These are phyloP conservation scores for Copromyces sp. DNA, from an alignment of 495 filamentous ascomycete genomes.

Conservation along the genomic window DNA sequence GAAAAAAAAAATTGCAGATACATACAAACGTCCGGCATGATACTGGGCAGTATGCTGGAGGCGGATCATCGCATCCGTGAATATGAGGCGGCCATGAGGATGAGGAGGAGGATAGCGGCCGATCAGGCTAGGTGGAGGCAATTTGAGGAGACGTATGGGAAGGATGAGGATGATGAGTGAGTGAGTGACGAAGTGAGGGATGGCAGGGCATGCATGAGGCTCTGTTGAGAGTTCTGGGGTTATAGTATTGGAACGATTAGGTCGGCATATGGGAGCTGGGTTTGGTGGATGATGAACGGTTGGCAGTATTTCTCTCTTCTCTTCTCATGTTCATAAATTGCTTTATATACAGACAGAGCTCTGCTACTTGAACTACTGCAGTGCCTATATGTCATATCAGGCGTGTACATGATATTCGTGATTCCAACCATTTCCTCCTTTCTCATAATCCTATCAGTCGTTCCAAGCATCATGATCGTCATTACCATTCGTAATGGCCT, in stretches of 20 bases:
- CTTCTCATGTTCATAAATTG: not conserved
- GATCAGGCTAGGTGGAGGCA: conserved; percentile 53
- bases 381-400: not conserved
- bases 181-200: not conserved
- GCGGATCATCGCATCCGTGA: conserved; percentile 64
- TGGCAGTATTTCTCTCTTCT: not conserved
- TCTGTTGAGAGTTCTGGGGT: not conserved
- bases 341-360: not conserved
- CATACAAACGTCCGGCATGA: conserved; percentile 82
- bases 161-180: conserved; percentile 26
- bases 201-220: not conserved
- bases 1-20: conserved; percentile 38
- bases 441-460: not conserved
- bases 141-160: conserved; percentile 34
- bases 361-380: not conserved
- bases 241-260: not conserved
- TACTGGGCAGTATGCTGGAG: conserved; percentile 72
- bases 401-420: not conserved
- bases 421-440: not conserved
- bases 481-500: not conserved
- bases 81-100: conserved; percentile 53
- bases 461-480: not conserved
- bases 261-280: not conserved
- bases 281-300: not conserved
- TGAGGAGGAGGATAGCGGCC: conserved; percentile 49